Evolutionary conservation across 768 basidiomycete genomes (phyloP).

Genomic region (Lepiota subincarnata): DNA sequence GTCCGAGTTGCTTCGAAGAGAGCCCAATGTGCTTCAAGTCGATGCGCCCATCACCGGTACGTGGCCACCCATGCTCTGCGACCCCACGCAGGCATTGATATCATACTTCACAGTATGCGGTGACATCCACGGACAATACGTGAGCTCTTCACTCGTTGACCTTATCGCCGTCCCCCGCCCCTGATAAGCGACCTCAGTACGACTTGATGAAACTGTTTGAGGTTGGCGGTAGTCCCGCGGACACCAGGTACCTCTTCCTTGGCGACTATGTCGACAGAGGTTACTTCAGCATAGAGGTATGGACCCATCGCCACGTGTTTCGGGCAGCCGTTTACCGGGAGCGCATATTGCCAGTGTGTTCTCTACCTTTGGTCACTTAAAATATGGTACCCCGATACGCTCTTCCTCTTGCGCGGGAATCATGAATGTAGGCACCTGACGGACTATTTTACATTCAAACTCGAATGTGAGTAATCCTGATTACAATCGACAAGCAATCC

Average conservation of each 20-base stretch:
- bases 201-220: constrained; percentile 96
- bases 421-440: constrained; percentile 99
- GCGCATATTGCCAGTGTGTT: constrained; percentile 66
- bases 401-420: constrained; percentile 95
- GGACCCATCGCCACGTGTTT: constrained; percentile 14
- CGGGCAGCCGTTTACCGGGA: constrained; percentile 9
- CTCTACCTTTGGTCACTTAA: constrained; percentile 97
- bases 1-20: constrained; percentile 76
- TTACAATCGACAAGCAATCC: constrained; percentile 6
- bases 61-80: constrained; percentile 19
- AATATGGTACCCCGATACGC: constrained; percentile 98
- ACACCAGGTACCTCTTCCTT: constrained; percentile 88
- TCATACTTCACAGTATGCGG: constrained; percentile 70
- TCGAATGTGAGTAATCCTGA: constrained; percentile 72
- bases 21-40: constrained; percentile 89
- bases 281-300: constrained; percentile 89
- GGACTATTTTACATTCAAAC: constrained; percentile 98
- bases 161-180: constrained; percentile 3
- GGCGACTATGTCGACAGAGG: constrained; percentile 94
- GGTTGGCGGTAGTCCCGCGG: constrained; percentile 91
- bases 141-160: constrained; percentile 35
- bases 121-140: constrained; percentile 99
- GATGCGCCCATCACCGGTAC: constrained; percentile 97
- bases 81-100: not conserved
- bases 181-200: constrained; percentile 45